Conservation (phyloP, 2,329 filamentous ascomycete species). For the Apiospora rasikravindrae region DNA sequence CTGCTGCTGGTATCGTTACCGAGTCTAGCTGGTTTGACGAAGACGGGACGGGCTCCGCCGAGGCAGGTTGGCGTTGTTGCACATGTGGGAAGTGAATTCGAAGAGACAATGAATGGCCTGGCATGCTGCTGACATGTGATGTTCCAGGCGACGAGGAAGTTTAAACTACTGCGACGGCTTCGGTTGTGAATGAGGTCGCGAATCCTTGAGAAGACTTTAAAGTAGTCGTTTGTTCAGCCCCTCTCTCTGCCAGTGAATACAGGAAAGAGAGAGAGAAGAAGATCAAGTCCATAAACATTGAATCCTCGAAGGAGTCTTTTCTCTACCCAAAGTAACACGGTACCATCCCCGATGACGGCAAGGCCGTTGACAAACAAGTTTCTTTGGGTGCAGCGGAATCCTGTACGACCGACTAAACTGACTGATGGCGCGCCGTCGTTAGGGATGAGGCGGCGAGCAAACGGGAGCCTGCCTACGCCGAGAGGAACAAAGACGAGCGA, state of each 20-base stretch:
- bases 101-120: neutral
- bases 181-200: neutral
- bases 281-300: neutral
- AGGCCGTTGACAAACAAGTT: conserved; percentile 3
- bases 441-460: neutral
- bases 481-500: neutral
- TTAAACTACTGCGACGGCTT: neutral
- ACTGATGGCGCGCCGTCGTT: neutral
- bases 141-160: neutral
- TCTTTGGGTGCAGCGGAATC: neutral
- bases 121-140: neutral
- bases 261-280: neutral
- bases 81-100: neutral
- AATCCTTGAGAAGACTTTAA: neutral
- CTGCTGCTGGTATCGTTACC: neutral
- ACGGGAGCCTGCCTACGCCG: conserved; percentile 2
- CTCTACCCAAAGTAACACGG: conserved; percentile 1
- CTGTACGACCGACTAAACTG: neutral
- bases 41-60: neutral
- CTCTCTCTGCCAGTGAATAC: neutral
- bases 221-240: neutral
- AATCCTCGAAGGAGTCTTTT: neutral
- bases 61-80: neutral
- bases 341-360: conserved; percentile 6
- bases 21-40: neutral